Conservation (phyloP, 164 flowering plant genomes). For the Stephania yunnanensis region DNA sequence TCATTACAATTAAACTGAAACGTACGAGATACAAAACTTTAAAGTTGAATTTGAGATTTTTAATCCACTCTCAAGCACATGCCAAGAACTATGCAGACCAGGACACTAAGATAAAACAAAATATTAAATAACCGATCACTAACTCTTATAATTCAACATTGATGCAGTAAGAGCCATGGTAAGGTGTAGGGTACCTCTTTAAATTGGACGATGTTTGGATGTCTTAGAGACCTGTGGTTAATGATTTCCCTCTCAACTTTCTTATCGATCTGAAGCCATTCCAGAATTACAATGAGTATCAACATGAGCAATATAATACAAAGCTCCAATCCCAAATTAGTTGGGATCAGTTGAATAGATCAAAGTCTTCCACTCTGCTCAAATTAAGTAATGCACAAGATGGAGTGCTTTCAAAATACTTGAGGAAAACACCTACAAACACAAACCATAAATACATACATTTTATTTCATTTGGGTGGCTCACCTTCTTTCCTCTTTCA, state of each 20-base stretch:
- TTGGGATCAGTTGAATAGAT: no score
- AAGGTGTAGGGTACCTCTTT: not conserved
- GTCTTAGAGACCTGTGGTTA: slow-evolving; percentile 1
- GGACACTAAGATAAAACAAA: not conserved
- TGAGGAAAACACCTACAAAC: not conserved
- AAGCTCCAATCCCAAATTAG: not conserved
- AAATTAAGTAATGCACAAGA: not conserved
- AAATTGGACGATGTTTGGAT: slow-evolving; percentile 1
- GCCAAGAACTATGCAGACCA: not conserved
- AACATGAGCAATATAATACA: not conserved
- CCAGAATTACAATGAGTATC: not conserved
- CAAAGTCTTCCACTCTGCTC: no score
- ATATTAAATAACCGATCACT: not conserved
- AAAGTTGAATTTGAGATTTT: not conserved
- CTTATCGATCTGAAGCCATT: slow-evolving; percentile 2
- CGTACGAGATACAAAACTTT: not conserved
- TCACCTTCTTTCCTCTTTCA: slow-evolving; percentile 1
- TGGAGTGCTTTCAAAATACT: not conserved
- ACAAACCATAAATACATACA: not conserved
- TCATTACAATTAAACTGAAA: not conserved
- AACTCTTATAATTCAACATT: not conserved
- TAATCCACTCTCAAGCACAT: not conserved
- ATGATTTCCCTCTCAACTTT: slow-evolving; percentile 2
- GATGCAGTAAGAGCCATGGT: not conserved
- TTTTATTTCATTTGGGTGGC: not conserved